These are phyloP conservation scores for Hortaea sp. DNA, from an alignment of 2,329 filamentous ascomycete species.

Conservation along the genomic window DNA sequence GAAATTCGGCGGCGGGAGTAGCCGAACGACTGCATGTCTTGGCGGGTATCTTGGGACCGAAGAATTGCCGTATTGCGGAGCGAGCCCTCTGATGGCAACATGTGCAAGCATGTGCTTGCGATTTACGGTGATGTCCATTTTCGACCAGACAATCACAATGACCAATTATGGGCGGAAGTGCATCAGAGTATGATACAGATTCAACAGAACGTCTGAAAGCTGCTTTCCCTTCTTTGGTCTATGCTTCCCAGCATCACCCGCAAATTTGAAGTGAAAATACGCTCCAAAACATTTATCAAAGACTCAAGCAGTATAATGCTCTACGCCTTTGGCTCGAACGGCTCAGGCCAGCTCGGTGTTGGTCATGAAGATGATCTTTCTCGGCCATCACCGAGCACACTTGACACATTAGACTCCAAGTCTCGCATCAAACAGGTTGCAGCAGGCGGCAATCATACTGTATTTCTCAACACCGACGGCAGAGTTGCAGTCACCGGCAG, in stretches of 20 bases:
- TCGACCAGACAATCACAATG: too few species aligned
- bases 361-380: constrained; percentile 33
- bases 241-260: too few species aligned
- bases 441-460: constrained; percentile 79
- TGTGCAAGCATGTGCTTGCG: too few species aligned
- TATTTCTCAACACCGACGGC: constrained; percentile 55
- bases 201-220: too few species aligned
- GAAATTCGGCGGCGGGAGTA: neutral
- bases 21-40: neutral
- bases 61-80: too few species aligned
- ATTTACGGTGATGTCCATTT: too few species aligned
- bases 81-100: too few species aligned
- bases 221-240: too few species aligned
- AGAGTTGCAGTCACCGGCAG: constrained; percentile 58
- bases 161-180: too few species aligned
- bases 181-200: too few species aligned
- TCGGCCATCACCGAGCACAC: constrained; percentile 12
- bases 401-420: neutral
- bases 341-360: constrained; percentile 42
- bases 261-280: too few species aligned
- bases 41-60: neutral
- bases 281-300: too few species aligned
- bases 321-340: constrained; percentile 41
- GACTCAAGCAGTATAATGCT: constrained; percentile 1
- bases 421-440: constrained; percentile 27